Conservation (phyloP, 768 basidiomycete species). For the Leccinellum luteum region DNA sequence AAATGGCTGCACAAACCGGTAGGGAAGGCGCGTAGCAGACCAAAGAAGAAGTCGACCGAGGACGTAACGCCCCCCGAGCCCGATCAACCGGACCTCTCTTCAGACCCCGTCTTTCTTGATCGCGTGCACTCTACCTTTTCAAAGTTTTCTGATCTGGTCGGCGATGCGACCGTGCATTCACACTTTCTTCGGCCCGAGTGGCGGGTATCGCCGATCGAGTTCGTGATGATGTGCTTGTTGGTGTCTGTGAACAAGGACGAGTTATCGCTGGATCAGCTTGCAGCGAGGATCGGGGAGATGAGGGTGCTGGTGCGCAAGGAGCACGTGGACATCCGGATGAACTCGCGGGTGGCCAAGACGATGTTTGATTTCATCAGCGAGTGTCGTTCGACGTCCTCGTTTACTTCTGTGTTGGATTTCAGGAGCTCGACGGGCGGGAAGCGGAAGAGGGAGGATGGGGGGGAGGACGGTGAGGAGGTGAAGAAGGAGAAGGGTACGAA, state of each 20-base stretch:
- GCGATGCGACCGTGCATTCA: constrained; percentile 32
- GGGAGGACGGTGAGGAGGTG: constrained; percentile 8
- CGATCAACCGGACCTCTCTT: constrained; percentile 20
- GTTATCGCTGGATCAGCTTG: constrained; percentile 39
- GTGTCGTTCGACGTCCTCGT: background rate
- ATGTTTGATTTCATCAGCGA: constrained; percentile 52
- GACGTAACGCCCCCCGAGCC: background rate
- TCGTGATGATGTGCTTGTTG: constrained; percentile 55
- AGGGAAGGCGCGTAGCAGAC: constrained; percentile 6
- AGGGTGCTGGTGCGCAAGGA: constrained; percentile 48
- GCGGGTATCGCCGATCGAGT: constrained; percentile 68
- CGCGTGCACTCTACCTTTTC: constrained; percentile 43
- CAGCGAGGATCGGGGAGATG: constrained; percentile 48
- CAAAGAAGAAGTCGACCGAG: constrained; percentile 19
- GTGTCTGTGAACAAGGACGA: constrained; percentile 48
- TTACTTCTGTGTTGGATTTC: background rate
- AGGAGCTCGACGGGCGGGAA: constrained; percentile 1
- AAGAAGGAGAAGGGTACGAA: background rate
- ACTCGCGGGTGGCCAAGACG: constrained; percentile 52
- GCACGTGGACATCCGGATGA: constrained; percentile 68
- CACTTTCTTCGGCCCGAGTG: constrained; percentile 40
- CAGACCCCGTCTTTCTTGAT: constrained; percentile 32
- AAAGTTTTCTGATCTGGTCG: constrained; percentile 46
- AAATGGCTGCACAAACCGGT: constrained; percentile 45
- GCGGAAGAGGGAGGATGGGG: constrained; percentile 27